phyloP scores from a whole-genome alignment of 176 grass and related monocot species.

The Rhipidocladum racemiflorum region DNA sequence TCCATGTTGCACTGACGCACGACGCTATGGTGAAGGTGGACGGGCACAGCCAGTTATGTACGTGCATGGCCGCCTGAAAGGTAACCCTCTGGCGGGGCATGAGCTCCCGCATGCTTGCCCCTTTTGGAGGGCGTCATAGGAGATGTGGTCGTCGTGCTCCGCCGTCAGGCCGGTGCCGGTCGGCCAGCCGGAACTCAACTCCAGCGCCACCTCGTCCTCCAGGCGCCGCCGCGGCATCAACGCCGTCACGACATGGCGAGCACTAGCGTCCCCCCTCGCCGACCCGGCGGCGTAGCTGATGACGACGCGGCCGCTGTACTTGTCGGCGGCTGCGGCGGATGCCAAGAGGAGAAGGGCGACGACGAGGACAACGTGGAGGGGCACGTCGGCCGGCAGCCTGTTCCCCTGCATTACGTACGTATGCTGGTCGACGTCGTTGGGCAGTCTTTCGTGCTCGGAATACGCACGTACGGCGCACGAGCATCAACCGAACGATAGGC shows the following conservation, averaged over 20 bases:
- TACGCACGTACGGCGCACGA: too few relatives aligned
- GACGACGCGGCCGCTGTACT: neutral
- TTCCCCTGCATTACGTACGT: neutral
- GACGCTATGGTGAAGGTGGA: too few relatives aligned
- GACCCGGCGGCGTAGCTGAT: neutral
- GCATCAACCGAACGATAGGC: too few relatives aligned
- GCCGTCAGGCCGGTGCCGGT: neutral
- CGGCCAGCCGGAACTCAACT: neutral
- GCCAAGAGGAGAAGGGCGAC: neutral
- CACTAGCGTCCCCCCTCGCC: neutral
- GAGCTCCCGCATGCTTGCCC: neutral
- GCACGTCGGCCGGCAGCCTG: neutral
- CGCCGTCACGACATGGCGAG: neutral
- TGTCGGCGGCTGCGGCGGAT: neutral
- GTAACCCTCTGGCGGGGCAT: neutral
- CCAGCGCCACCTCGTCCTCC: constrained; percentile 11
- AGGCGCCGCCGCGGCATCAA: neutral
- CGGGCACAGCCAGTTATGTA: neutral
- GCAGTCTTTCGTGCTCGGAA: too few relatives aligned
- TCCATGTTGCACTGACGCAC: too few relatives aligned
- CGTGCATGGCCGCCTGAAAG: constrained; percentile 27
- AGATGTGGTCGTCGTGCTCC: fast-evolving
- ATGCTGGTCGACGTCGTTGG: neutral
- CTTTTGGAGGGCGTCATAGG: neutral
- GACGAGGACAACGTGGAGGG: too few relatives aligned